These are phyloP conservation scores for Chaetomium globosum DNA, from an alignment of 2,329 filamentous ascomycete species.

Conservation along the genomic window DNA sequence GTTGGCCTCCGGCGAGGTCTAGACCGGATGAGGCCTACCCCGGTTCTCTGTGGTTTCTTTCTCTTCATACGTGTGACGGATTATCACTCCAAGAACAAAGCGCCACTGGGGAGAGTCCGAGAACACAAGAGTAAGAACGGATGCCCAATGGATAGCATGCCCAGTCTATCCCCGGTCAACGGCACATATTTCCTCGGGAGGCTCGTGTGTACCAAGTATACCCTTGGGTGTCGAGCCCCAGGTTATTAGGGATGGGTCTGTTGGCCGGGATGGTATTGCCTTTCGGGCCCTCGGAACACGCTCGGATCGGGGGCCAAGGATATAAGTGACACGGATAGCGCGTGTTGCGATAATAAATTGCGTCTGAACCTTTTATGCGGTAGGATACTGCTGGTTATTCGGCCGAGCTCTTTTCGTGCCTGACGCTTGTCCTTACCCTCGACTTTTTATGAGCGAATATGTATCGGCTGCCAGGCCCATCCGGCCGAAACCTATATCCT, in stretches of 20 bases:
- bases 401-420: constrained; percentile 15
- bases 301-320: not conserved
- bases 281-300: not conserved
- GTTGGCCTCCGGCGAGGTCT: not conserved
- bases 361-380: not conserved
- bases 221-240: not conserved
- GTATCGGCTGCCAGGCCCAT: constrained; percentile 18
- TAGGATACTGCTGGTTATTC: not conserved
- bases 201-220: not conserved
- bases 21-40: not conserved
- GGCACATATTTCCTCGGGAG: not conserved
- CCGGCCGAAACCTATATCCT: constrained; percentile 12
- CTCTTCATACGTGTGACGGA: not conserved
- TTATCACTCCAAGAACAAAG: not conserved
- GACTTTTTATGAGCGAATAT: not conserved
- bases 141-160: not conserved
- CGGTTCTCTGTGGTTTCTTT: not conserved
- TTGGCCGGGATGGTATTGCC: not conserved
- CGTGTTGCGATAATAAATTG: constrained; percentile 15
- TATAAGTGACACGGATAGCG: not conserved
- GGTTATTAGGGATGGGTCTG: not conserved
- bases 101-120: not conserved
- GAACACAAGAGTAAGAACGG: not conserved
- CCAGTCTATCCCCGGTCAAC: not conserved
- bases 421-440: constrained; percentile 1